These are phyloP conservation scores for Thermothelomyces thermophilus DNA, from an alignment of 2,329 filamentous ascomycete species.

Conservation along the genomic window DNA sequence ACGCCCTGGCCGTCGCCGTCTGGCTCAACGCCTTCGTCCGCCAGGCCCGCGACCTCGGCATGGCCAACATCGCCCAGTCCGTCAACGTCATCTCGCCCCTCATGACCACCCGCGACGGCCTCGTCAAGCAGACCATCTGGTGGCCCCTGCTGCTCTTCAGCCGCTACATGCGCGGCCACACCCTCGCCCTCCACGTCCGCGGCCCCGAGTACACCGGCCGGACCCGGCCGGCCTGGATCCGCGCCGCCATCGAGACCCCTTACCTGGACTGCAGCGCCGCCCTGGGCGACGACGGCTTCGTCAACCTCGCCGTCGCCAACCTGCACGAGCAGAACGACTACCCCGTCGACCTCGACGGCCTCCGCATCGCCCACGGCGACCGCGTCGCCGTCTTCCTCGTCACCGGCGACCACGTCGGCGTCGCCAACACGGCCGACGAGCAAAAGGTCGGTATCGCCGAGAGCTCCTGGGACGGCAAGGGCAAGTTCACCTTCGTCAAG, in stretches of 20 bases:
- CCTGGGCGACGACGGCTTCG: constrained; percentile 49
- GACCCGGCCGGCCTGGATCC: constrained; percentile 60
- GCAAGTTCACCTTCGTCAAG: constrained; percentile 59
- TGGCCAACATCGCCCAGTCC: constrained; percentile 72
- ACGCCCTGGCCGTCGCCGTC: constrained; percentile 66
- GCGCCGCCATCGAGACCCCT: constrained; percentile 59
- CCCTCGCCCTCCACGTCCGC: constrained; percentile 59
- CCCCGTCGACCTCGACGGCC: constrained; percentile 52
- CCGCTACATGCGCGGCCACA: constrained; percentile 66
- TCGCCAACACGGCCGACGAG: constrained; percentile 56
- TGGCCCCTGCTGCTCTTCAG: constrained; percentile 66
- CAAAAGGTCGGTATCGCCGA: constrained; percentile 47
- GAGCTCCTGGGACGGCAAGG: constrained; percentile 56
- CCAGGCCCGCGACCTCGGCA: constrained; percentile 63
- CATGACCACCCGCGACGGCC: constrained; percentile 59
- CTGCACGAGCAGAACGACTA: constrained; percentile 56
- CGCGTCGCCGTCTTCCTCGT: constrained; percentile 58
- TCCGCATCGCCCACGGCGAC: constrained; percentile 36
- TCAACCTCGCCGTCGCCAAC: constrained; percentile 68
- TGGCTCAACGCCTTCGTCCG: constrained; percentile 74
- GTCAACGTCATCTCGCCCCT: constrained; percentile 74
- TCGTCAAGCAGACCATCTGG: constrained; percentile 68
- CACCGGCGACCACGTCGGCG: constrained; percentile 48
- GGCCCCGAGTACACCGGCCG: constrained; percentile 57
- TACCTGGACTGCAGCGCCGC: constrained; percentile 63